Percentiles rank a stretch among this genome's conserved stretches.
Evolutionary conservation across 306 rosid species (phyloP).

Genomic region (Dryas drummondii): DNA sequence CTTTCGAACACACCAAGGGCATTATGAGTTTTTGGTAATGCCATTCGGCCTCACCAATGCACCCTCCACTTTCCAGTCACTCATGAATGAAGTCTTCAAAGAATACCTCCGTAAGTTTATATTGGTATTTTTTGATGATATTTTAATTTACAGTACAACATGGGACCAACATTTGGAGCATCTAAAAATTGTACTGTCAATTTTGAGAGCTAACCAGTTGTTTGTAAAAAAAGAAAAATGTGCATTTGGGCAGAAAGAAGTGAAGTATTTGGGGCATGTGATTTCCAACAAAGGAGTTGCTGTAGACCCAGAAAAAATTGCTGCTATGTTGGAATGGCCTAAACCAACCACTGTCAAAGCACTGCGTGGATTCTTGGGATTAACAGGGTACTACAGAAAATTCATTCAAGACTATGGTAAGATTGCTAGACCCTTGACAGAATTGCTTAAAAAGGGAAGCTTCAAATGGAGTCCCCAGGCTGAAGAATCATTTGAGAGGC

Average conservation of each 20-base stretch:
- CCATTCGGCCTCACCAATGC: not conserved
- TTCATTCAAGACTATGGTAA: not conserved
- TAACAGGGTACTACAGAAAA: not conserved
- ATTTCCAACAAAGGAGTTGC: not conserved
- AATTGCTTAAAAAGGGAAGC: not conserved
- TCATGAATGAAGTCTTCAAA: not conserved
- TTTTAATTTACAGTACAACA: not conserved
- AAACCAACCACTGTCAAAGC: not conserved
- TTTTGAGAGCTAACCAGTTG: not conserved
- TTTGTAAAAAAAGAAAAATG: not conserved
- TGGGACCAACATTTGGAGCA: not conserved
- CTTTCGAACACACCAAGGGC: not conserved
- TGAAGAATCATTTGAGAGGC: not conserved
- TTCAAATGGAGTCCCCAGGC: not conserved
- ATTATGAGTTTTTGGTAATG: too few relatives aligned
- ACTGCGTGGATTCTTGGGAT: not conserved
- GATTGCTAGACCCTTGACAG: not conserved
- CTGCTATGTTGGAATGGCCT: not conserved
- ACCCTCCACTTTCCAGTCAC: not conserved
- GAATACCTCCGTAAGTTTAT: not conserved
- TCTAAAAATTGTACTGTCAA: not conserved
- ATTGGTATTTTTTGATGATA: not conserved
- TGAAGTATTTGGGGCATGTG: not conserved
- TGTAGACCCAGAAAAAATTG: not conserved
- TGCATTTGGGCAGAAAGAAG: not conserved